Conservation (phyloP, 2,329 filamentous ascomycete species). For the Cryphonectria japonica region DNA sequence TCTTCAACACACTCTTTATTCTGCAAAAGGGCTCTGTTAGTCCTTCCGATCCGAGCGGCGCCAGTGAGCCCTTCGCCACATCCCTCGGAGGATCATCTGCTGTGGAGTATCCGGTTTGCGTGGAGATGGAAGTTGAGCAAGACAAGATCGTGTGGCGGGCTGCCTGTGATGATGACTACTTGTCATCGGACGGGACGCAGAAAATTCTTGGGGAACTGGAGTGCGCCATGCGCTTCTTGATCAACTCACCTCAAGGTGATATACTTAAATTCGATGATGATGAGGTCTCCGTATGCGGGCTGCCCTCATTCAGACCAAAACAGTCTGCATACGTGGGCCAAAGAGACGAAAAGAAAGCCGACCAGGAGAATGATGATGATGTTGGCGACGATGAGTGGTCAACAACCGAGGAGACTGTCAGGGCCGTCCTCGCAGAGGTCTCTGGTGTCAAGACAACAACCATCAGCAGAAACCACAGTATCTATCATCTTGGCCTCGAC, state of each 20-base stretch:
- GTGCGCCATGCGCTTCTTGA: constrained; percentile 58
- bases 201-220: constrained; percentile 64
- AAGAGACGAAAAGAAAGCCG: constrained; percentile 12
- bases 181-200: constrained; percentile 50
- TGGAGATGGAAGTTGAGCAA: constrained; percentile 72
- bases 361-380: constrained; percentile 17
- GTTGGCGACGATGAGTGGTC: constrained; percentile 39
- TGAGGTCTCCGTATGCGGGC: constrained; percentile 66
- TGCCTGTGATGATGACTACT: constrained; percentile 65
- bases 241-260: constrained; percentile 51
- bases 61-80: constrained; percentile 52
- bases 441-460: constrained; percentile 62
- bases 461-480: constrained; percentile 64
- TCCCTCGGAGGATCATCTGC: constrained; percentile 68
- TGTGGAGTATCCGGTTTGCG: constrained; percentile 80
- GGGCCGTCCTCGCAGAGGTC: constrained; percentile 56
- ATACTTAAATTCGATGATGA: constrained; percentile 57
- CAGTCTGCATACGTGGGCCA: neutral
- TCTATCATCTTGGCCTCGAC: constrained; percentile 87
- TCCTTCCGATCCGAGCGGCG: neutral
- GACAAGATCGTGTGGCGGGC: constrained; percentile 69
- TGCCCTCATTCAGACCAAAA: constrained; percentile 49
- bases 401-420: constrained; percentile 43
- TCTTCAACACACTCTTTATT: constrained; percentile 63
- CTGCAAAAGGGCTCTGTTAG: constrained; percentile 47